Percentiles rank a stretch among this genome's conserved stretches.
phyloP scores from a whole-genome alignment of 139 green algal species.

The Coccomyxa sp. region DNA sequence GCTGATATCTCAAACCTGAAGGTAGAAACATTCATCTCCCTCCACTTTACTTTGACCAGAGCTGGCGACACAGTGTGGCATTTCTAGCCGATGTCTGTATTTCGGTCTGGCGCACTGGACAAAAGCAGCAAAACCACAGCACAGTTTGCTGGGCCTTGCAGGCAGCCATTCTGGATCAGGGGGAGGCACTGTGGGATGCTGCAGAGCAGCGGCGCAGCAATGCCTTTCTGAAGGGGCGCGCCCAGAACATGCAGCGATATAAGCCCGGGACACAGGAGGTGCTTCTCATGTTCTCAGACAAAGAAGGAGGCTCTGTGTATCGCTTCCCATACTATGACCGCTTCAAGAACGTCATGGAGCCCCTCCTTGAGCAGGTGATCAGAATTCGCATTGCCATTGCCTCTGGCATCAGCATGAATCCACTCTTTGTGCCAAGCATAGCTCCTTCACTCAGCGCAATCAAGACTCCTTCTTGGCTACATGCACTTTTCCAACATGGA shows the following conservation, averaged over 20 bases:
- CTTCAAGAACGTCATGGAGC: conserved; percentile 45
- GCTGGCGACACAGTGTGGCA: too few relatives aligned
- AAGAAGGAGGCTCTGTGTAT: conserved; percentile 41
- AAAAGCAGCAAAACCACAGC: too few relatives aligned
- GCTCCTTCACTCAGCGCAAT: too few relatives aligned
- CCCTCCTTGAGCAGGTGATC: conserved; percentile 44
- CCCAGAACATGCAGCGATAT: conserved; percentile 43
- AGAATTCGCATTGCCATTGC: not conserved
- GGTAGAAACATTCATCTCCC: too few relatives aligned
- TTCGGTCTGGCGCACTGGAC: too few relatives aligned
- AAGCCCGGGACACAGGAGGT: conserved; percentile 55
- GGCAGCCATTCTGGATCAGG: conserved; percentile 2
- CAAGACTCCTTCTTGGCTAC: too few relatives aligned
- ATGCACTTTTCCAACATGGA: too few relatives aligned
- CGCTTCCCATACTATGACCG: conserved; percentile 61
- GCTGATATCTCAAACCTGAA: not conserved
- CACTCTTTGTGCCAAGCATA: too few relatives aligned
- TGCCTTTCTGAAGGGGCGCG: conserved; percentile 44
- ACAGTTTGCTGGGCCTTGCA: not conserved
- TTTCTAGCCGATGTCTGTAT: too few relatives aligned
- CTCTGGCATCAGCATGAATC: too few relatives aligned
- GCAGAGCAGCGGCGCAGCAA: conserved; percentile 38
- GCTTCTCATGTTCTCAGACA: conserved; percentile 59
- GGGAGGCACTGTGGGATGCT: conserved; percentile 21
- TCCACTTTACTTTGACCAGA: too few relatives aligned